Evolutionary conservation across 495 filamentous ascomycete genomes (phyloP).

Genomic region (Penicillium salamii): DNA sequence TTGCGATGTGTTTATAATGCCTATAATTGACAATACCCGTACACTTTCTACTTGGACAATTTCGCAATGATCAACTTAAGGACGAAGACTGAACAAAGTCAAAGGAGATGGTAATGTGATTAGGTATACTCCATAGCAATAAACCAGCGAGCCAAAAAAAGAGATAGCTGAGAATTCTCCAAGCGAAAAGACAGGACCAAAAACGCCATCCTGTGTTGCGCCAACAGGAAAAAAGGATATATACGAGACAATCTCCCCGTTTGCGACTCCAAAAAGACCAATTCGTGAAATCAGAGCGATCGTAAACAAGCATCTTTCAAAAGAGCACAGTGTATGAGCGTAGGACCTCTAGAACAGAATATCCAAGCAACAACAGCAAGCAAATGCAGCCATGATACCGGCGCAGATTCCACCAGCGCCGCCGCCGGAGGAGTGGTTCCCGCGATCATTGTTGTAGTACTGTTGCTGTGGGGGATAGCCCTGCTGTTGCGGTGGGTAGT

Average conservation of each 20-base stretch:
- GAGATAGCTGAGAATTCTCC: too few species aligned
- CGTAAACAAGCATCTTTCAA: not conserved
- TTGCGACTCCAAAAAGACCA: not conserved
- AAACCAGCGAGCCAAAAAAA: too few species aligned
- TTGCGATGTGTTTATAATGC: not conserved
- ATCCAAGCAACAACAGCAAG: constrained; percentile 56
- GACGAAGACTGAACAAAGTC: not conserved
- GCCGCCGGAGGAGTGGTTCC: constrained; percentile 14
- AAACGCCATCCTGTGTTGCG: constrained; percentile 19
- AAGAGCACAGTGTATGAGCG: not conserved
- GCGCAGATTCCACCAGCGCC: constrained; percentile 43
- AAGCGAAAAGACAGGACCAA: not conserved
- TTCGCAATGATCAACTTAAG: not conserved
- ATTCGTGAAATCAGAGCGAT: not conserved
- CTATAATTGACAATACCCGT: too few species aligned
- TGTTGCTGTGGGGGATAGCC: constrained; percentile 41
- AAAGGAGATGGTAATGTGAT: too few species aligned
- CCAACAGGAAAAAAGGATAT: constrained; percentile 15
- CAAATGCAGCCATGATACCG: constrained; percentile 46
- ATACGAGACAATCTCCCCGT: constrained; percentile 3
- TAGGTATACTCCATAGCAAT: too few species aligned
- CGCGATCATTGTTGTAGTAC: constrained; percentile 31
- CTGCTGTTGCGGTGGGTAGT: constrained; percentile 43
- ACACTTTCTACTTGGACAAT: too few species aligned
- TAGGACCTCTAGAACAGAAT: constrained; percentile 41